Evolutionary conservation across 2,329 filamentous ascomycete genomes (phyloP).

Genomic region (Fusarium dimerum): DNA sequence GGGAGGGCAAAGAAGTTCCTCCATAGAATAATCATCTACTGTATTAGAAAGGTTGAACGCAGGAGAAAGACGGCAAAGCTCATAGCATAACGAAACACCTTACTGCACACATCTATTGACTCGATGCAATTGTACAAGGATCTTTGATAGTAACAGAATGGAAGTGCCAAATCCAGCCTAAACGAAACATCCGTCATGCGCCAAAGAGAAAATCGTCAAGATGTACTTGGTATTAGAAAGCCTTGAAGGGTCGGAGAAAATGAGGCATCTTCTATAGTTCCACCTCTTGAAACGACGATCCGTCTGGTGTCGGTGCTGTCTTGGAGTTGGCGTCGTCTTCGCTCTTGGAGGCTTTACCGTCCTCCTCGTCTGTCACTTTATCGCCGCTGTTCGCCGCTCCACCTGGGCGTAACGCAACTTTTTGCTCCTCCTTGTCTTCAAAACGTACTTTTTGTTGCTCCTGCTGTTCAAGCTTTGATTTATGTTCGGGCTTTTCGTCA

Average conservation of each 20-base stretch:
- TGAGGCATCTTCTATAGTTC: conserved; percentile 46
- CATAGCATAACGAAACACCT: conserved; percentile 26
- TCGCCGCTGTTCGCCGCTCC: conserved; percentile 27
- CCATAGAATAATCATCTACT: conserved; percentile 4
- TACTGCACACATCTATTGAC: conserved; percentile 4
- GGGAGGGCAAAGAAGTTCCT: conserved; percentile 60
- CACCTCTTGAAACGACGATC: conserved; percentile 65
- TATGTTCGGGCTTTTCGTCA: conserved; percentile 37
- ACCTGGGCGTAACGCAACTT: conserved; percentile 50
- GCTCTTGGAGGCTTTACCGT: conserved; percentile 34
- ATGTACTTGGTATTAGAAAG: conserved; percentile 5
- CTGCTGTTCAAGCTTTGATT: conserved; percentile 33
- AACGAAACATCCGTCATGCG: not conserved
- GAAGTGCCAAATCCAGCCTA: not conserved
- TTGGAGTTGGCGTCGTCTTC: conserved; percentile 40
- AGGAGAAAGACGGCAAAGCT: conserved; percentile 2
- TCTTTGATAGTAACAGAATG: conserved; percentile 3
- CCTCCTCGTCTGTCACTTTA: conserved; percentile 33
- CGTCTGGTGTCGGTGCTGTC: conserved; percentile 52
- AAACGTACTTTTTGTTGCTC: conserved; percentile 59
- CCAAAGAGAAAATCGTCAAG: conserved; percentile 4
- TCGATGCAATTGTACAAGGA: conserved; percentile 16
- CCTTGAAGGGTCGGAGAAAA: conserved; percentile 2
- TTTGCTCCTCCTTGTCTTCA: conserved; percentile 57
- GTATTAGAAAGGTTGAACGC: not conserved